Base-by-base conservation (phyloP, 495 filamentous ascomycete species). In the Hyaloscypha bicolor region DNA sequence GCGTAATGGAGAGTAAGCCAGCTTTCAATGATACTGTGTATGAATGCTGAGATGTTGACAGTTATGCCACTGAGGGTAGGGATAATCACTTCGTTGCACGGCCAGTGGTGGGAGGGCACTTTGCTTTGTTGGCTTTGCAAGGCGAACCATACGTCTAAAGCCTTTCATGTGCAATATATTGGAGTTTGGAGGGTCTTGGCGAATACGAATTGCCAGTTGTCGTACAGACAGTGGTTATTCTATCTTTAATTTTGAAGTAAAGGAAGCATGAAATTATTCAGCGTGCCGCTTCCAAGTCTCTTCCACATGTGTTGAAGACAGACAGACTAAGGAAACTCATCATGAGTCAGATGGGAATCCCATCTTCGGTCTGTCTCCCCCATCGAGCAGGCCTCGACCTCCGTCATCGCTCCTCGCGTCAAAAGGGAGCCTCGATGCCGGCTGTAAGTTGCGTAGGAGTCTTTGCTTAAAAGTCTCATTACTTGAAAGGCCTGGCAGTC, bases 51-150 rank as follows among this genome's bases (percentile, higher is more conserved):
- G 3, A 48, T 48, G 4, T 48, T 6, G 11, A 48, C 16, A 48
- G 42, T 14, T 48, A 48, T 48, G 42, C 42, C 4, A 48, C 11
- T 48, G 42, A 56, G 14, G 29, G 61, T 30, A 42, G 62, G 3
- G 39, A 21, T 21, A 32, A 25, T 4, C 62, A 60, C 35, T 97
- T 97, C 79, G 86, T 85, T 65, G 92, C 92, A 3, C 77, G 93
- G 16, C 94, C 94, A 6, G 94, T 96, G 0, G 82, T 89, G 42
- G 94, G 94, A 3, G 93, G 89, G 1, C 87, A 89, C 74, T 97
- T 96, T 82, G 87, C 93, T 11, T 82, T 94, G 58, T 74, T 97
- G 70, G 90, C 91, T 29, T 77, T 95, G 69, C 6, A 60, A 21
- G 12, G n/a, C 11, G 35, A 12, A 8, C 1, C 12, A 1, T 8